Percentiles rank a stretch among this genome's conserved stretches.
Evolutionary conservation across 352 stramenopile species (phyloP).

Genomic region (Globisporangium mamillatum): DNA sequence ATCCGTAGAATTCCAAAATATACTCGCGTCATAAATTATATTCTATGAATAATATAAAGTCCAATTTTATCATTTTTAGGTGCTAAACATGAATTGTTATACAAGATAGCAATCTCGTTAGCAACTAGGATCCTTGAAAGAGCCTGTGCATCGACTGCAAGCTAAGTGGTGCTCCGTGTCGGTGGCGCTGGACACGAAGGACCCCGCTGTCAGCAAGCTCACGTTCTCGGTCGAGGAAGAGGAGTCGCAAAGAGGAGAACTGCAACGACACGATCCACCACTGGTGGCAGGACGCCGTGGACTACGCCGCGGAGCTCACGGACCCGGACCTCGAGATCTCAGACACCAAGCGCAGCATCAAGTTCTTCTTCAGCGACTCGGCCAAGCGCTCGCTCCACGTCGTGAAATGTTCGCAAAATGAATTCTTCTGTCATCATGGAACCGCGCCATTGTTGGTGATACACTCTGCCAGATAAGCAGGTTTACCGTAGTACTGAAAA

Average conservation of each 20-base stretch:
- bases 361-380: constrained; percentile 24
- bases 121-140: too few species aligned
- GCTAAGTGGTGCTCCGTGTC: constrained; percentile 47
- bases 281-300: constrained; percentile 27
- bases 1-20: too few species aligned
- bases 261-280: constrained; percentile 38
- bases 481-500: too few species aligned
- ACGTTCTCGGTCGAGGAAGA: constrained; percentile 59
- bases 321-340: constrained; percentile 24
- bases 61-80: too few species aligned
- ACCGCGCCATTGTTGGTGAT: too few species aligned
- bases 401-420: constrained; percentile 48
- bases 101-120: too few species aligned
- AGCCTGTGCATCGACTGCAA: constrained; percentile 30
- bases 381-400: constrained; percentile 29
- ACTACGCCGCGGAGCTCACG: constrained; percentile 40
- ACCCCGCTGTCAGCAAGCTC: constrained; percentile 23
- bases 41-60: too few species aligned
- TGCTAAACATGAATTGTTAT: too few species aligned
- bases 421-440: not conserved
- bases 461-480: too few species aligned
- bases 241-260: constrained; percentile 49
- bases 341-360: constrained; percentile 27
- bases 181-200: constrained; percentile 32
- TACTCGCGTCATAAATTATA: too few species aligned